Conservation (phyloP, 441 rosid genomes). For the Oxalis stricta region DNA sequence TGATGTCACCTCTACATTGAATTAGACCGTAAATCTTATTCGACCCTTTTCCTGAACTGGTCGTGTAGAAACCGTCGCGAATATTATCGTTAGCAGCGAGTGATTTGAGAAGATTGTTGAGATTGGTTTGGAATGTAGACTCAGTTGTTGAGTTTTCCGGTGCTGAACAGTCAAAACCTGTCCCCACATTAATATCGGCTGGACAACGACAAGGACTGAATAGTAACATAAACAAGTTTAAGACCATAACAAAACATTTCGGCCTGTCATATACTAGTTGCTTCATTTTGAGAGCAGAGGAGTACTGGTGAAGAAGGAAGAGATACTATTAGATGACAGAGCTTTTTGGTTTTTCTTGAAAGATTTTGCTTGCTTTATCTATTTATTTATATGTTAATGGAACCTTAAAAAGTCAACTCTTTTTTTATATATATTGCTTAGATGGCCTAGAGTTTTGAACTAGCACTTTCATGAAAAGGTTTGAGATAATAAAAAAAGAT, state of each 20-base stretch:
- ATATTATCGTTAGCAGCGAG: conserved; percentile 10
- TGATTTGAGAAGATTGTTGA: conserved; percentile 11
- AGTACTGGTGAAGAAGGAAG: too few relatives aligned
- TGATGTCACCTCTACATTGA: conserved; percentile 25
- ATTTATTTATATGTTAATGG: too few relatives aligned
- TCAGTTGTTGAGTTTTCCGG: conserved; percentile 9
- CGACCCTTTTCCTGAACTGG: conserved; percentile 6
- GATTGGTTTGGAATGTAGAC: conserved; percentile 12
- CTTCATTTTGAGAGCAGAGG: too few relatives aligned
- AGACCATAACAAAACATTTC: background rate
- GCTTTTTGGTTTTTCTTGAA: background rate
- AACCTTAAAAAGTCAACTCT: conserved; percentile 1
- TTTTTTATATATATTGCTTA: background rate
- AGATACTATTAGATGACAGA: too few relatives aligned
- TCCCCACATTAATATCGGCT: conserved; percentile 12
- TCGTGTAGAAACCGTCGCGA: conserved; percentile 15
- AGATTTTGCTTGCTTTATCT: too few relatives aligned
- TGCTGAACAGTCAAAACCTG: conserved; percentile 14
- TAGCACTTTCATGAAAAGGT: background rate
- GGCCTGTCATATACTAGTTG: too few relatives aligned
- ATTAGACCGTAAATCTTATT: conserved; percentile 19
- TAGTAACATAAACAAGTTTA: conserved; percentile 8
- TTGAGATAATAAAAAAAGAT: background rate
- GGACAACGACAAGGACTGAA: background rate
- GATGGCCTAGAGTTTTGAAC: background rate